Base-by-base conservation (phyloP, 202 grass and related monocot species). In the Musa balbisiana region DNA sequence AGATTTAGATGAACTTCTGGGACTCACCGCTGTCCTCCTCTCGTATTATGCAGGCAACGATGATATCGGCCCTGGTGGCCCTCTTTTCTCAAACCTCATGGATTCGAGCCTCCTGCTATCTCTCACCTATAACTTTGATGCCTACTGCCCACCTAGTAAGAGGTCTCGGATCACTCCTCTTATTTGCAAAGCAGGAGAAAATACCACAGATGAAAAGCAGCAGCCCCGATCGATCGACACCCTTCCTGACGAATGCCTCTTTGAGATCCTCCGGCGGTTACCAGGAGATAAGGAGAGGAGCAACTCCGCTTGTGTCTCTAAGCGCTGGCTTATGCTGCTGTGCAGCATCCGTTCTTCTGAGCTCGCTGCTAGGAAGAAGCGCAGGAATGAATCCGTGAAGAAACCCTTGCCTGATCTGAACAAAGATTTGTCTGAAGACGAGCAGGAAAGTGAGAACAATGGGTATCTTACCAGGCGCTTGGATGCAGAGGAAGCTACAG, bases 231-330 rank as follows among this genome's bases (percentile, higher is more conserved):
- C 88, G n/a, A 89, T 98, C 0, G 94, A 98, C 76, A 72, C 79
- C 80, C 90, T 98, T 64, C 94, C 94, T 14, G 87, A 94, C 71
- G 94, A 76, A 83, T 98, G 94, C 85, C 87, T 98, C 71, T 98
- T 92, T 68, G 94, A 98, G 85, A 83, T 98, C 82, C 91, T 98
- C 24, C 81, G 91, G 55, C 85, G 88, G 64, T 79, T 98, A 55
- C 88, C 82, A 54, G 87, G 88, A 73, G 53, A 74, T 70, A 71
- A 79, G 77, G 85, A 90, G 77, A 87, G 94, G 29, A 85, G 88
- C 80, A 83, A 81, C 10, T 91, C 94, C 59, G 88, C 91, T 4
- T 89, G 83, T 69, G 88, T 94, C 23, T 98, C 94, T 15, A 90
- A 90, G 79, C 90, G 88, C 70, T 98, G 90, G 88, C 94, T 98